These are phyloP conservation scores for Protomyces lactucae-debilis DNA, from an alignment of 1,139 yeast species.

Conservation along the genomic window DNA sequence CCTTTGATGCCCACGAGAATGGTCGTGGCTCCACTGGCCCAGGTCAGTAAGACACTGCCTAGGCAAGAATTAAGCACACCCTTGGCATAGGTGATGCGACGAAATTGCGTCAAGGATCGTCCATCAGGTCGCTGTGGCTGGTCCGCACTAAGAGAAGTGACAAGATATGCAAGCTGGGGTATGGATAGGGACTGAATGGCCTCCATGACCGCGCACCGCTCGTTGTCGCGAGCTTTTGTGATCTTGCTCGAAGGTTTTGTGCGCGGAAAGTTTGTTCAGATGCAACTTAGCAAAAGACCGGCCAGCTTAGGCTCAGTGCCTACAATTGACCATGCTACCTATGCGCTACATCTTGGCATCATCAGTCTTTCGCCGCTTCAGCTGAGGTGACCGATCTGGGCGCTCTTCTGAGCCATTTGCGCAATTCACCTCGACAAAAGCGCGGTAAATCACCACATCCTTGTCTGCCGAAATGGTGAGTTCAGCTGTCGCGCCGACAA, in stretches of 20 bases:
- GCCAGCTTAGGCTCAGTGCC: no score
- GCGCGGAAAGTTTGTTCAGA: no score
- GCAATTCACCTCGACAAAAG: slow-evolving; percentile 11
- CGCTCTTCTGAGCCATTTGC: background rate
- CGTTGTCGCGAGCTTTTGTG: background rate
- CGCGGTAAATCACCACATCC: slow-evolving; percentile 21
- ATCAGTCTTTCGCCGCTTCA: background rate
- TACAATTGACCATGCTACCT: no score
- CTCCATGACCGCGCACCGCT: background rate
- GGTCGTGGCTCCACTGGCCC: slow-evolving; percentile 10
- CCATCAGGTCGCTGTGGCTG: slow-evolving; percentile 21
- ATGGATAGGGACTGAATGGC: slow-evolving; percentile 4
- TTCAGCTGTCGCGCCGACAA: slow-evolving; percentile 21
- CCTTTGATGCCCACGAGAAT: slow-evolving; percentile 22
- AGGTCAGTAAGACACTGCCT: slow-evolving; percentile 13
- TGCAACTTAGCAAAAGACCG: no score
- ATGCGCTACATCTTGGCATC: background rate
- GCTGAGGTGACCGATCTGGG: background rate
- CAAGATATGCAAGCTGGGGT: slow-evolving; percentile 17
- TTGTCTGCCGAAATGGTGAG: background rate
- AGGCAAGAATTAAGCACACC: slow-evolving; percentile 14
- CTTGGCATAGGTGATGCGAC: slow-evolving; percentile 21
- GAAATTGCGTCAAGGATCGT: slow-evolving; percentile 10
- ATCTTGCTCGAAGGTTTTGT: background rate
- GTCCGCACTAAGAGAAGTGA: slow-evolving; percentile 3